These are phyloP conservation scores for Pelargonium myrrhifolium DNA, from an alignment of 441 rosid genomes.

Conservation along the genomic window DNA sequence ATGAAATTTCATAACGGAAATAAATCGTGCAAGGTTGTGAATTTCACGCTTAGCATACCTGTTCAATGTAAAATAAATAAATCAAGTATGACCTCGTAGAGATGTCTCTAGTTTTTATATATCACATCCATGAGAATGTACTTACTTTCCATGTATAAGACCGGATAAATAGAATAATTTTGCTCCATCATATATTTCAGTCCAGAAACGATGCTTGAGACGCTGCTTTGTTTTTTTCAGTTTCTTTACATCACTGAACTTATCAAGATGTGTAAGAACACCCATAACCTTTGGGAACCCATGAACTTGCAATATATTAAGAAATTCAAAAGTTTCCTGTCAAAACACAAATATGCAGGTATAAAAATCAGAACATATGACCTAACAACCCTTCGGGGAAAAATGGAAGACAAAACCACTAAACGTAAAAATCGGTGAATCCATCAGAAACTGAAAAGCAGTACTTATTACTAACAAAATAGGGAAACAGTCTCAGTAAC, in stretches of 20 bases:
- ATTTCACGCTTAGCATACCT: slow-evolving; percentile 75
- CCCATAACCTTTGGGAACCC: slow-evolving; percentile 95
- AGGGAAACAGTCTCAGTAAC: background rate
- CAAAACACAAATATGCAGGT: slow-evolving; percentile 14
- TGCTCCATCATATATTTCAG: slow-evolving; percentile 83
- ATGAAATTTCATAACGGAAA: slow-evolving; percentile 67
- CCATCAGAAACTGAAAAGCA: slow-evolving; percentile 4
- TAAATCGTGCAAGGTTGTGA: slow-evolving; percentile 75
- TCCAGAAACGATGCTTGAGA: slow-evolving; percentile 95
- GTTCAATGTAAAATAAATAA: slow-evolving; percentile 15
- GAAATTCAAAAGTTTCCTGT: slow-evolving; percentile 95
- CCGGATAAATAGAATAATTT: slow-evolving; percentile 90
- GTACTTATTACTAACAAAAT: slow-evolving; percentile 3
- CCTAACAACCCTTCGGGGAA: background rate
- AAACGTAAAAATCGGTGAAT: slow-evolving; percentile 1
- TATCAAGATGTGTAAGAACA: slow-evolving; percentile 88
- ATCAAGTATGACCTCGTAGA: background rate
- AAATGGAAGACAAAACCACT: background rate
- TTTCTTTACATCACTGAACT: slow-evolving; percentile 81
- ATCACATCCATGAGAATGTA: slow-evolving; percentile 9
- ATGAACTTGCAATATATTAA: slow-evolving; percentile 84
- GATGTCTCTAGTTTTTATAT: background rate
- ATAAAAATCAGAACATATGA: slow-evolving; percentile 7
- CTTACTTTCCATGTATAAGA: slow-evolving; percentile 80
- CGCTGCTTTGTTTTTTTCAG: slow-evolving; percentile 79